These are phyloP conservation scores for Wickerhamiella occidentalis DNA, from an alignment of 805 yeast genomes.

Conservation along the genomic window DNA sequence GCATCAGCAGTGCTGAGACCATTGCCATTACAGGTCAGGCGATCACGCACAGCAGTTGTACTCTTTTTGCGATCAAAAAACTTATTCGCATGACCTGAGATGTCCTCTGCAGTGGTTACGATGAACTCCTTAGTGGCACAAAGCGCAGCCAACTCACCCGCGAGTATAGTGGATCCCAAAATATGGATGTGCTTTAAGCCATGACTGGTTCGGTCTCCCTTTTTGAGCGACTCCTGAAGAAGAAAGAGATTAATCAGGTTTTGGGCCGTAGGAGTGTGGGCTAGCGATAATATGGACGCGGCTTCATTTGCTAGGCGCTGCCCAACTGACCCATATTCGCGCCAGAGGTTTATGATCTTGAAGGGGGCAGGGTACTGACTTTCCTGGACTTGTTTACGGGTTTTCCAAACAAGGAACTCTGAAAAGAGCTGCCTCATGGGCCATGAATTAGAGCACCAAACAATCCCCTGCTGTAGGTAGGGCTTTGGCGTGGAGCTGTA, in stretches of 20 bases:
- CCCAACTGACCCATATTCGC: neutral
- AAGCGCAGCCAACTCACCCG: constrained; percentile 6
- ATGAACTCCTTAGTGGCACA: constrained; percentile 5
- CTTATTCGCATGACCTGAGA: neutral
- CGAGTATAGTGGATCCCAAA: constrained; percentile 1
- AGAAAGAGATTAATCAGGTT: neutral
- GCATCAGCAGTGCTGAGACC: constrained; percentile 5
- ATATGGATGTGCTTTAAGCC: constrained; percentile 4
- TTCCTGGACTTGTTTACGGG: neutral
- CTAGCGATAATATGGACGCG: neutral
- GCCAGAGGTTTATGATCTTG: constrained; percentile 4
- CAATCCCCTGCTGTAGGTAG: neutral
- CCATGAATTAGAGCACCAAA: constrained; percentile 7
- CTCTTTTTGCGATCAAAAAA: neutral
- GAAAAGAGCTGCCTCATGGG: neutral
- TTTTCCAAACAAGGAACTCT: neutral
- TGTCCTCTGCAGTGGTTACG: neutral
- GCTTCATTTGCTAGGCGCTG: constrained; percentile 6
- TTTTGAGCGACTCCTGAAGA: constrained; percentile 6
- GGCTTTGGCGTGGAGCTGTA: neutral
- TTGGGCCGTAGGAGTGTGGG: constrained; percentile 1
- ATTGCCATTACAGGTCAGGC: neutral
- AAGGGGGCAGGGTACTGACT: constrained; percentile 7
- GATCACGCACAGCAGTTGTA: neutral
- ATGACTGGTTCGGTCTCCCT: neutral